Base-by-base conservation (phyloP, 1,139 yeast species). In the Geotrichum australiense region DNA sequence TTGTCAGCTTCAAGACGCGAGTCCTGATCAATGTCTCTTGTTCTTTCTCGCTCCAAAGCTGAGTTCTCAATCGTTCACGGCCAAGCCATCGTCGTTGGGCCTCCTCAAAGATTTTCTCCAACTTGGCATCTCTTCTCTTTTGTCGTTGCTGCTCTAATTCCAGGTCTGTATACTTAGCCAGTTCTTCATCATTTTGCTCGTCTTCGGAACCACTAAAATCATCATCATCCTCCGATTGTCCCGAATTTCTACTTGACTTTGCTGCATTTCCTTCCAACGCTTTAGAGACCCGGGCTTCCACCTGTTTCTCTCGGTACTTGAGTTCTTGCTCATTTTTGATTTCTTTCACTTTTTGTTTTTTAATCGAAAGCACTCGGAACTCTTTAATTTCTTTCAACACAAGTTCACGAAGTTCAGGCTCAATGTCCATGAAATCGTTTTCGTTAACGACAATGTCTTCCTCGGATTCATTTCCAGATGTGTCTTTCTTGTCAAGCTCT, bases 321-420 rank as follows among this genome's bases (percentile, higher is more conserved):
- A 49, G 50, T 31, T 50, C 55, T 21, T 50, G 53, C n/a, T 48
- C 51, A 28, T 48, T 52, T 27, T 51, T 53, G 11, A 51, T 50
- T 6, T 46, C 39, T 28, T 55, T 47, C 10, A 43, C 48, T 45
- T 43, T 50, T 44, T 51, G 59, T 31, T 42, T 47, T 39, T 41
- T 53, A 43, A 55, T 46, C 2, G 65, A 53, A 18, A 58, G 58
- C 26, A 59, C 53, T 43, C 66, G 43, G 46, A 62, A 62, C 29
- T 54, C 48, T 18, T 53, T 52, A 34, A 62, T 61, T 33, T 43
- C 47, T 5, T 36, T 39, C 6, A 43, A 15, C 14, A 43, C 39
- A 4, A 35, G 41, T 5, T 43, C 47, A 18, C 32, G 23, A 8
- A 40, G 42, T 15, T 43, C 47, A 15, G 37, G 37, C 12, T 33